Evolutionary conservation across 768 basidiomycete genomes (phyloP).

Genomic region (Cubamyces sp.): DNA sequence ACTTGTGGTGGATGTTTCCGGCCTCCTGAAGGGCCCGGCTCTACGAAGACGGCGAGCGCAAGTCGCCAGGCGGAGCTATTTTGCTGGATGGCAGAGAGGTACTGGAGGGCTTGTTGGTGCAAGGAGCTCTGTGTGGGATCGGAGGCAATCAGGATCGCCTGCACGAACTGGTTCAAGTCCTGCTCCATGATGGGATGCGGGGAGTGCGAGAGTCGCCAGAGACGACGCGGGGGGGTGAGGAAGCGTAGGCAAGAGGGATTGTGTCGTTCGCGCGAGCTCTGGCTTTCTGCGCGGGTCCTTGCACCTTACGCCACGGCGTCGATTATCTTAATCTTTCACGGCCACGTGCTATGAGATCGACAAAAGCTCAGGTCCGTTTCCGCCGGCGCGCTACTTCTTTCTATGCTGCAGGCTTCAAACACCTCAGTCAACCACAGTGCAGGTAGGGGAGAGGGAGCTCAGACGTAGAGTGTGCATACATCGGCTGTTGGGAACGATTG

Average conservation of each 20-base stretch:
- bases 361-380: slow-evolving; percentile 10
- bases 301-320: slow-evolving; percentile 19
- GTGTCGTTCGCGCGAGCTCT: neutral
- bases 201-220: slow-evolving; percentile 24
- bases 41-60: slow-evolving; percentile 75
- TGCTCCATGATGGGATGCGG: slow-evolving; percentile 58
- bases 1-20: slow-evolving; percentile 73
- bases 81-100: slow-evolving; percentile 75
- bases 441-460: no score
- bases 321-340: slow-evolving; percentile 32
- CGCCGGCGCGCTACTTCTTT: no score
- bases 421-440: no score
- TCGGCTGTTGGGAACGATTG: neutral
- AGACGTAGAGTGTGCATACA: neutral
- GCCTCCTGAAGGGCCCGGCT: slow-evolving; percentile 58
- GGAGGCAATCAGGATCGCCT: slow-evolving; percentile 87
- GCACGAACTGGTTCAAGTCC: slow-evolving; percentile 75
- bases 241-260: slow-evolving; percentile 1
- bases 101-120: slow-evolving; percentile 87
- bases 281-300: neutral
- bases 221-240: slow-evolving; percentile 18
- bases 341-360: slow-evolving; percentile 27
- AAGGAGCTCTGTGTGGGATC: slow-evolving; percentile 72
- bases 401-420: neutral
- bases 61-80: slow-evolving; percentile 82